Evolutionary conservation across 805 yeast genomes (phyloP).

Genomic region (Yarrowia keelungensis): DNA sequence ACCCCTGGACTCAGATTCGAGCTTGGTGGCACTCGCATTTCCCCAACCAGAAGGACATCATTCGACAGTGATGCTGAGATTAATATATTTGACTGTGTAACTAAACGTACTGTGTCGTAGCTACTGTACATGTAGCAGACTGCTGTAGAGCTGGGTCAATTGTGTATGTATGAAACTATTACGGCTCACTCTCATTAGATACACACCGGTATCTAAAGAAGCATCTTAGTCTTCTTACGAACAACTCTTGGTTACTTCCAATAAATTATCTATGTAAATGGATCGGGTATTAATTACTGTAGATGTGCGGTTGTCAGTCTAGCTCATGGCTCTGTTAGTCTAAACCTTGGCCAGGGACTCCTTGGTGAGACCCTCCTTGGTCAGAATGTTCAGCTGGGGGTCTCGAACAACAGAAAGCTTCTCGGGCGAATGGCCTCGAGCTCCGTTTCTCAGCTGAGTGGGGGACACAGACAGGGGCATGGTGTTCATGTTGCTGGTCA

Average conservation of each 20-base stretch:
- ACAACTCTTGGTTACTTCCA: not conserved
- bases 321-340: not conserved
- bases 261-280: constrained; percentile 29
- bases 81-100: not conserved
- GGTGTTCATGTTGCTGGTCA: constrained; percentile 39
- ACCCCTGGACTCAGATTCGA: constrained; percentile 42
- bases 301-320: not conserved
- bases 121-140: too few species aligned
- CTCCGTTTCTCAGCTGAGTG: constrained; percentile 15
- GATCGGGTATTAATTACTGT: constrained; percentile 25
- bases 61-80: constrained; percentile 13
- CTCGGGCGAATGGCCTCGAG: constrained; percentile 8
- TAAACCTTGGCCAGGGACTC: constrained; percentile 15
- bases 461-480: constrained; percentile 36
- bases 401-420: constrained; percentile 25
- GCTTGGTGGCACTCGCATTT: constrained; percentile 41
- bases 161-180: too few species aligned
- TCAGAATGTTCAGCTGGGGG: constrained; percentile 27
- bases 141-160: too few species aligned
- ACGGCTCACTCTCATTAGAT: too few species aligned
- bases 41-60: constrained; percentile 23
- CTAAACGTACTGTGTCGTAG: too few species aligned
- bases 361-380: constrained; percentile 23
- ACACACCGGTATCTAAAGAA: too few species aligned
- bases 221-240: too few species aligned